These are phyloP conservation scores for Nannochloropsis oceanica DNA, from an alignment of 108 stramenopile genomes.

Conservation along the genomic window DNA sequence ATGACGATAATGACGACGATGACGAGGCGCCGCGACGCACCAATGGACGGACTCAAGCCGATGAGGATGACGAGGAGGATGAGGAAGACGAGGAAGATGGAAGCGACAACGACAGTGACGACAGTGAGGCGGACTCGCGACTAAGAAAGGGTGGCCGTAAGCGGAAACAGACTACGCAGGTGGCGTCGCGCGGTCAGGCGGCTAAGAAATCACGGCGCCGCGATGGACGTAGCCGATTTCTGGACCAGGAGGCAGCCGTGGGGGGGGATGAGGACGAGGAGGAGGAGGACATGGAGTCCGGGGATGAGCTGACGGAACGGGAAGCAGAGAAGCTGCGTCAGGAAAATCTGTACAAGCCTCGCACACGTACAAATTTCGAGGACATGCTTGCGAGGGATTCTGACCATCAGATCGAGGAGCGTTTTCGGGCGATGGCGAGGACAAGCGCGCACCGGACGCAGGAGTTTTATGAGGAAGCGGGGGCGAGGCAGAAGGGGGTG, in stretches of 20 bases:
- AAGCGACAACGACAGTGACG: not conserved
- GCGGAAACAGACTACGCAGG: not conserved
- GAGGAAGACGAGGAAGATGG: not conserved
- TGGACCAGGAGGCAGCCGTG: not conserved
- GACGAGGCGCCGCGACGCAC: not conserved
- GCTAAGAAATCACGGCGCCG: not conserved
- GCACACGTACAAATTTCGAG: not conserved
- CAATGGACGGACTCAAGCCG: not conserved
- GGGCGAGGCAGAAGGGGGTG: constrained; percentile 45
- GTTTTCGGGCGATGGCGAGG: not conserved
- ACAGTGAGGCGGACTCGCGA: not conserved
- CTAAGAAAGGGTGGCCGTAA: not conserved
- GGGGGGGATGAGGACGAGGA: not conserved
- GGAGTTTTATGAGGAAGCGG: constrained; percentile 33
- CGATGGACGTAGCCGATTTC: not conserved
- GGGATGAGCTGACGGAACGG: not conserved
- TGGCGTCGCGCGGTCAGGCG: not conserved
- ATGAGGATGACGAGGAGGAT: not conserved
- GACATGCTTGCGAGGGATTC: not conserved
- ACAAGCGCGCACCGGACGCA: not conserved
- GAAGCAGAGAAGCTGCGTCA: not conserved
- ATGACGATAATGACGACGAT: not conserved
- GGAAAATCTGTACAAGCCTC: not conserved
- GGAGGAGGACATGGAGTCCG: not conserved
- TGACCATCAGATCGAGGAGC: not conserved